Percentiles rank a stretch among this genome's conserved stretches.
Conservation (phyloP, 257 asterid genomes). For the Verbascum thapsus region DNA sequence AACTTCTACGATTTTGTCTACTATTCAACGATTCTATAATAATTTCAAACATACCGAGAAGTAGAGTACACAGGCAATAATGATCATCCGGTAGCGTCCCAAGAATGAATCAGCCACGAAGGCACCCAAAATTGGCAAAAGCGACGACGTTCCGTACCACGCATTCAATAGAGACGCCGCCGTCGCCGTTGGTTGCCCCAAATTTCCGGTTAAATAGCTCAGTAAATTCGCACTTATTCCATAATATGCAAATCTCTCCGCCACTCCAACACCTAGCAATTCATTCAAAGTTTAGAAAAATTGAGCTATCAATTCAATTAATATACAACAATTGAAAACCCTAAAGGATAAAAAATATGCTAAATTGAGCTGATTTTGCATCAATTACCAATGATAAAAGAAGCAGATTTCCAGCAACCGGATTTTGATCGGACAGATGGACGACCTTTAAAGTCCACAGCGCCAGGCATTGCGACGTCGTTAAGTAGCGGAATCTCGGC, state of each 20-base stretch:
- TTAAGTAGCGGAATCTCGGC: neutral
- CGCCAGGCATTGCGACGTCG: too few relatives aligned
- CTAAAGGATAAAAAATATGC: neutral
- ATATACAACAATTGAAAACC: too few relatives aligned
- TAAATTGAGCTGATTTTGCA: too few relatives aligned
- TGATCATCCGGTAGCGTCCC: conserved; percentile 10
- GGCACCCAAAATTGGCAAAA: conserved; percentile 24
- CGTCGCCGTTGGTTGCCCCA: conserved; percentile 29
- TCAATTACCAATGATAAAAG: conserved; percentile 37
- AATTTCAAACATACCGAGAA: conserved; percentile 4
- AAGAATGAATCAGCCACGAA: conserved; percentile 22
- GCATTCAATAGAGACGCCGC: conserved; percentile 27
- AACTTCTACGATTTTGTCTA: too few relatives aligned
- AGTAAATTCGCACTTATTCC: conserved; percentile 29
- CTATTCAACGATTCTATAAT: too few relatives aligned
- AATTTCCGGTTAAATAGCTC: conserved; percentile 23
- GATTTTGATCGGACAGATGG: conserved; percentile 26
- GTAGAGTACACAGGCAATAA: conserved; percentile 19
- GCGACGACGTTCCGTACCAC: conserved; percentile 26
- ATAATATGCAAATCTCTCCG: conserved; percentile 24
- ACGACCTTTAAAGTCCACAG: too few relatives aligned
- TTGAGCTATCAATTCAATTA: too few relatives aligned
- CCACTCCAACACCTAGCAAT: conserved; percentile 21
- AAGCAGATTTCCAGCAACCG: conserved; percentile 48
- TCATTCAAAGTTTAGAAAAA: neutral